Evolutionary conservation across 1,139 yeast genomes (phyloP), one percentile per base, ranked within the genome.

Genomic region (Hansenula lynferdii): DNA sequence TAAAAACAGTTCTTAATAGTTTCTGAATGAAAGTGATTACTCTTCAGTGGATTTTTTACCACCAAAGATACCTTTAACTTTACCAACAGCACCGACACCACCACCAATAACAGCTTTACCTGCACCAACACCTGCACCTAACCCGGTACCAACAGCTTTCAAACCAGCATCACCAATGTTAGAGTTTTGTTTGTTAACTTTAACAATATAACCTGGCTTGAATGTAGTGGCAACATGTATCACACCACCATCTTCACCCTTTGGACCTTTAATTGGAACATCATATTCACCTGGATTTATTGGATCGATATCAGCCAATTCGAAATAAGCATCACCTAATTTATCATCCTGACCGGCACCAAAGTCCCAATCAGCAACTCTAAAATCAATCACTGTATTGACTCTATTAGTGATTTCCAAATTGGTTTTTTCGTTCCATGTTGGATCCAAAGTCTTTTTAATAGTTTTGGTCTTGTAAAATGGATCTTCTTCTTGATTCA

Each of bases 301-400:
- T 11, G 81, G 75, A 50, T 81, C 80, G 31, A 92, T 68, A 11
- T 79, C 77, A 0, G 75, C 61, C 45, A 92, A 64, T 15, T 77
- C 72, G 42, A 89, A 58, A 21, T 56, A 53, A n/a, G 81, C 87
- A 26, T 65, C 65, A 41, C 97, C 96, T 42, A 92, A 69, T 44
- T 72, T 69, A 60, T 92, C 97, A 60, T 92, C 94, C 45, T 75
- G 77, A 46, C 80, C 86, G 22, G 85, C 79, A 46, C 96, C 96
- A 49, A 90, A 77, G 62, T 92, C 98, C 96, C 97, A 90, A 58
- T 92, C 98, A 53, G 60, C 72, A 24, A 85, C 77, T 40, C 70
- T 75, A 36, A 85, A 69, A 42, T 66, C 65, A 42, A 90, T 61
- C 5, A 62, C 60, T 11, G 87, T 76, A 55, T 78, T 80, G 41